Conservation (phyloP, 2,329 filamentous ascomycete species). For the Sporothrix pallida region DNA sequence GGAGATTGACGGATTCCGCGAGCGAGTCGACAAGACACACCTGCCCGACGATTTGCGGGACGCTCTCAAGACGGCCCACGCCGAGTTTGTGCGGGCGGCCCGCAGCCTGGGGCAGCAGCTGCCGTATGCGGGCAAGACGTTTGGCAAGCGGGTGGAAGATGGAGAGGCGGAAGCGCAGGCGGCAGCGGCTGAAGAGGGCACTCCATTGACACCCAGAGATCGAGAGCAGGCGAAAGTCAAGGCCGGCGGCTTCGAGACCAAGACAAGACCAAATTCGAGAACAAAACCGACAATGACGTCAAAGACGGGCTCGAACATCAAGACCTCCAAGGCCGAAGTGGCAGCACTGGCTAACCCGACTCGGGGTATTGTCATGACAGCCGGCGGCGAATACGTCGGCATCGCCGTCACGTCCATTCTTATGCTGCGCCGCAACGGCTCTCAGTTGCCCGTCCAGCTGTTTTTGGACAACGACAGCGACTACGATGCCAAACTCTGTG, state of each 20-base stretch:
- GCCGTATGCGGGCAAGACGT: conserved; percentile 26
- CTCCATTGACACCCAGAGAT: too few species aligned
- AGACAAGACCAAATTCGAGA: background rate
- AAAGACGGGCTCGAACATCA: background rate
- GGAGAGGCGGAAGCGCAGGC: background rate
- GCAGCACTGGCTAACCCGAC: conserved; percentile 37
- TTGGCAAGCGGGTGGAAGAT: background rate
- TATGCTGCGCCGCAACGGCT: conserved; percentile 58
- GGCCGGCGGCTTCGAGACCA: background rate
- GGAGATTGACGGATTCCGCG: conserved; percentile 17
- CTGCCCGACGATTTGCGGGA: conserved; percentile 28
- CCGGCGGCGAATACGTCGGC: conserved; percentile 54
- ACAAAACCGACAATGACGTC: background rate
- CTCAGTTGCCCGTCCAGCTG: conserved; percentile 54
- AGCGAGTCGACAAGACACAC: conserved; percentile 30
- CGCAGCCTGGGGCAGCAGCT: conserved; percentile 27
- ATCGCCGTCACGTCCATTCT: conserved; percentile 57
- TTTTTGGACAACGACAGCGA: conserved; percentile 46
- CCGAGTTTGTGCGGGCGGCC: conserved; percentile 8
- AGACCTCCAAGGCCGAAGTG: background rate
- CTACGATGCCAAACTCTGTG: conserved; percentile 45
- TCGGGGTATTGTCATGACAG: conserved; percentile 58
- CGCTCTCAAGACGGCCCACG: conserved; percentile 28
- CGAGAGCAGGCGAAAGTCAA: background rate
- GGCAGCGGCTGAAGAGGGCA: background rate